These are phyloP conservation scores for Tetraselmis striata DNA, from an alignment of 139 green algal species.

Conservation along the genomic window DNA sequence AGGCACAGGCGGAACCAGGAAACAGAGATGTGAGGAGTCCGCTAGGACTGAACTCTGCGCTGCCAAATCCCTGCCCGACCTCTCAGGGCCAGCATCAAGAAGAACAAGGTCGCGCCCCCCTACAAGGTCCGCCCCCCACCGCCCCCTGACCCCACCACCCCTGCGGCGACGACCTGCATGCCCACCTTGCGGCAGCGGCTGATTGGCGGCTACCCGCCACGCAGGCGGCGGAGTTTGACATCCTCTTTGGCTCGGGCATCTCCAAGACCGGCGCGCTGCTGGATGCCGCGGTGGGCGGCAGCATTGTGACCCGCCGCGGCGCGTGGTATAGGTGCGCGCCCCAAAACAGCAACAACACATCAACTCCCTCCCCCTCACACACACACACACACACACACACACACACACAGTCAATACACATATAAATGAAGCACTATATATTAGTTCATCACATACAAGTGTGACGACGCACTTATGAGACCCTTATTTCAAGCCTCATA, in stretches of 20 bases:
- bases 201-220: background rate
- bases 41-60: no score
- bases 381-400: background rate
- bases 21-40: no score
- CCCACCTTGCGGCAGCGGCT: background rate
- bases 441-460: no score
- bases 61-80: no score
- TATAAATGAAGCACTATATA: no score
- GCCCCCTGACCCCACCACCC: background rate
- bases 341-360: background rate
- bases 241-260: constrained; percentile 80
- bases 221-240: constrained; percentile 79
- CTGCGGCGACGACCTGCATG: background rate
- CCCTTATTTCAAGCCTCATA: no score
- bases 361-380: background rate
- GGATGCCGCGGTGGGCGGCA: constrained; percentile 69
- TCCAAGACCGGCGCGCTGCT: constrained; percentile 57
- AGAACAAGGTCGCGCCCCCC: constrained; percentile 89
- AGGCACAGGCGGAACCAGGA: no score
- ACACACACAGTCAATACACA: background rate
- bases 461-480: no score
- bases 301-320: constrained; percentile 56
- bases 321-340: constrained; percentile 39
- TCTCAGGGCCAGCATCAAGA: constrained; percentile 70
- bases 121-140: constrained; percentile 17